Evolutionary conservation across 139 green algal genomes (phyloP), one percentile per base, ranked within the genome.

Genomic region (Zygnema circumcarinatum): DNA sequence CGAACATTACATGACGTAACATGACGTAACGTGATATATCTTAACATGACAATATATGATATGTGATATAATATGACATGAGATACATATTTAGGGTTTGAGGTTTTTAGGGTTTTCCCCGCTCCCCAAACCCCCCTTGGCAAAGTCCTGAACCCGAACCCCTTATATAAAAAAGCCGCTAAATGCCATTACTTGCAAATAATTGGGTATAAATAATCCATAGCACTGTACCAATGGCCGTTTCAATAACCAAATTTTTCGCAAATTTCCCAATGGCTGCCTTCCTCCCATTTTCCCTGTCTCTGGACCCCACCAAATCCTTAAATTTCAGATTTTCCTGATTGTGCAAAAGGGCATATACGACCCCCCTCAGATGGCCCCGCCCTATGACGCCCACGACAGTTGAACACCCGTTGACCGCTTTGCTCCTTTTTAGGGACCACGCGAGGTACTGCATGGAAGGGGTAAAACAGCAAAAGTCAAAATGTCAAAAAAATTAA

Each of bases 361-460:
- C 41, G 2, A 92, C 86, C 3, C 88, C 88, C 0, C 68, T 74
- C 76, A 92, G 29, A 72, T 92, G 88, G 2, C 88, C 88, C 25
- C 47, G 2, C 7, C 88, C 88, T 22, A 92, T 31, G 29, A 92
- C 86, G 1, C 88, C 88, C 25, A 92, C 88, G 22, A 92, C 88
- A 2, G 3, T 40, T 31, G 33, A 35, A n/a, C 39, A 67, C 2
- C 87, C 88, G n/a, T 83, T 88, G 22, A 92, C 88, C 22, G 88
- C 88, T 67, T 92, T 92, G 86, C 86, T 92, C 21, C 88, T 38
- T 79, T 92, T 92, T n/a, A 92, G 35, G 35, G 87, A 90, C 88
- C 88, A 92, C 21, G 88, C 88, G 35, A 92, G 68, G 41, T 92
- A 92, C 81, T 88, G 67, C 16, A 11, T n/a, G n/a, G n/a, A n/a